Conservation (phyloP, 2,329 filamentous ascomycete genomes). For the Ceratocystis albifundus region DNA sequence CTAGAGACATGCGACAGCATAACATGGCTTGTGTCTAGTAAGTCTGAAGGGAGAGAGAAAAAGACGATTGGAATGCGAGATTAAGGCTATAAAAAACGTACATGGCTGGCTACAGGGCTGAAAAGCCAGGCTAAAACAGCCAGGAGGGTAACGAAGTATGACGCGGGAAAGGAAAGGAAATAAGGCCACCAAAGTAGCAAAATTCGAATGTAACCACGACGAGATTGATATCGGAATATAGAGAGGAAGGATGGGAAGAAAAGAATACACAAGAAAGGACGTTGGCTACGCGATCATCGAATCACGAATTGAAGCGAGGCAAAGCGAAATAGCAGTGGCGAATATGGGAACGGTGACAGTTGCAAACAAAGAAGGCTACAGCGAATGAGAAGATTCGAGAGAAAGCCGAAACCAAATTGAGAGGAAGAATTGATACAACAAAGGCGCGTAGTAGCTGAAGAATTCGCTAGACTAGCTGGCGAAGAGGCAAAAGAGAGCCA, state of each 20-base stretch:
- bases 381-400: neutral
- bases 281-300: constrained; percentile 1
- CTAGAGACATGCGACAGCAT: neutral
- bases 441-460: neutral
- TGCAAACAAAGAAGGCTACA: neutral
- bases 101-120: constrained; percentile 21
- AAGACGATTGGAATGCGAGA: constrained; percentile 2
- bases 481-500: neutral
- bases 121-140: constrained; percentile 7
- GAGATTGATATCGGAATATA: neutral
- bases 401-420: neutral
- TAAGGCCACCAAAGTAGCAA: neutral
- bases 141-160: neutral
- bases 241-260: neutral
- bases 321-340: neutral
- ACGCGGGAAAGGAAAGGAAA: neutral
- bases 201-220: neutral
- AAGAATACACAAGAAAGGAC: neutral
- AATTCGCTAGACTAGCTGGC: neutral
- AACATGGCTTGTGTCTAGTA: neutral
- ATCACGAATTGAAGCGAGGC: neutral
- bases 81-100: constrained; percentile 14
- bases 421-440: neutral
- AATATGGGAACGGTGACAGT: neutral
- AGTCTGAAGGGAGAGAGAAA: constrained; percentile 8